Base-by-base conservation (phyloP, 345 rosid species). In the Angophora floribunda region DNA sequence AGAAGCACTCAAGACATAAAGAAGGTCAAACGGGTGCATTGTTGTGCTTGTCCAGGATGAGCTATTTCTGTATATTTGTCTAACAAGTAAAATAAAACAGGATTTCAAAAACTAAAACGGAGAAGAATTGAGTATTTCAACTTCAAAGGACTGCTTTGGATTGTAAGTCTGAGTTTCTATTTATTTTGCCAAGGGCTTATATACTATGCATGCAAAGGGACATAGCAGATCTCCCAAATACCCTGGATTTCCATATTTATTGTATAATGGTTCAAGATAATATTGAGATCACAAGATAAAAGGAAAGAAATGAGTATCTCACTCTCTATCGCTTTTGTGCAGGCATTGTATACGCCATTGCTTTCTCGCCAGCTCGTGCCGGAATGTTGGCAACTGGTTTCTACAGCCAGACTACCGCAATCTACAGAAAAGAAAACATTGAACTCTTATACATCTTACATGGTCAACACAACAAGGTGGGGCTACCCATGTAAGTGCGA, bases 391-490 rank as follows among this genome's bases (percentile, higher is more conserved):
- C 99, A 87, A 92, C 94, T 28, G 99, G 99, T 41, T 97, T 99
- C 89, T 96, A 96, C 85, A 93, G 95, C 87, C 98, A 93, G 87
- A 96, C 95, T 63, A 94, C 98, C 87, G 99, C 98, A 86, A 91
- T 97, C 86, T 96, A 95, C 88, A 95, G 95, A 90, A 99, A 97
- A 92, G 98, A 96, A 75, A 96, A 96, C 88, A 96, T 97, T 98
- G 99, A 97, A 93, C 96, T 95, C 63, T 90, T 96, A 51, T 97
- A 96, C 87, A 91, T 97, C 91, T 93, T 96, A 87, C 98, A 96
- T 92, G 99, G 99, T 84, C 99, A 97, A 90, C 98, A 96, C 99
- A 97, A 90, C 98, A 96, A 93, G 98, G 98, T 79, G 99, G 99
- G 50, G 87, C 95, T 88, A 97, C 99, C 51, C 99, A 96, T 91